A percentile compares a stretch with the other conserved stretches of the same genome.
Evolutionary conservation across 129 eudicot genomes (phyloP).

Genomic region (Ambrosia artemisiifolia): DNA sequence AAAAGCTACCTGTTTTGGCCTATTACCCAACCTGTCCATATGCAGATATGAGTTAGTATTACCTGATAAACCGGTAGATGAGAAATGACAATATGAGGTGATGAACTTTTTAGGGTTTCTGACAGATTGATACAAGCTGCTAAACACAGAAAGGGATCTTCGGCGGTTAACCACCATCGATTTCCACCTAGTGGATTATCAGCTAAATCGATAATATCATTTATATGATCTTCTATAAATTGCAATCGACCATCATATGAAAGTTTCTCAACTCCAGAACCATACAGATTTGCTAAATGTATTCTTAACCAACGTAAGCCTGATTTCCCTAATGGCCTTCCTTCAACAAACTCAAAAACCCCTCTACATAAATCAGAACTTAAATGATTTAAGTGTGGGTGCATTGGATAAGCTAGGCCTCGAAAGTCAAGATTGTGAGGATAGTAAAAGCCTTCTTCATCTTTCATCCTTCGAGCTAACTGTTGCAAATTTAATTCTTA

Average conservation of each 20-base stretch:
- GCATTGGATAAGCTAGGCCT: conserved; percentile 99
- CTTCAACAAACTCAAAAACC: conserved; percentile 90
- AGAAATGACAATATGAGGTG: conserved; percentile 78
- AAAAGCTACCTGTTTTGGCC: background rate
- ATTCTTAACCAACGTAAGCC: conserved; percentile 90
- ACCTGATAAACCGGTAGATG: conserved; percentile 98
- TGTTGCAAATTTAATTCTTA: conserved; percentile 27
- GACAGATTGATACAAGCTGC: conserved; percentile 88
- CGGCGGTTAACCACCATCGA: conserved; percentile 96
- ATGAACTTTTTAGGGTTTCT: conserved; percentile 82
- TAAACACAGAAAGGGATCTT: conserved; percentile 94
- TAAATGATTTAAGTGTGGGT: conserved; percentile 88
- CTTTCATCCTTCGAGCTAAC: conserved; percentile 94
- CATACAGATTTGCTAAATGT: conserved; percentile 90
- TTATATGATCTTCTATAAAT: conserved; percentile 75
- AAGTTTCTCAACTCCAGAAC: conserved; percentile 81
- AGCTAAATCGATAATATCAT: conserved; percentile 80
- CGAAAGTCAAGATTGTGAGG: conserved; percentile 96
- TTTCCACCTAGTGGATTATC: conserved; percentile 73
- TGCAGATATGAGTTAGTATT: background rate
- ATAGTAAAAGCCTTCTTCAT: conserved; percentile 93
- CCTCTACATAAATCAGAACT: conserved; percentile 96
- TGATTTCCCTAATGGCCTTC: conserved; percentile 80
- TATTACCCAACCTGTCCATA: background rate
- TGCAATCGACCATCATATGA: conserved; percentile 76